Evolutionary conservation across 257 asterid species (phyloP), one percentile per base, ranked within the genome.

Genomic region (Solanum tacnaense): DNA sequence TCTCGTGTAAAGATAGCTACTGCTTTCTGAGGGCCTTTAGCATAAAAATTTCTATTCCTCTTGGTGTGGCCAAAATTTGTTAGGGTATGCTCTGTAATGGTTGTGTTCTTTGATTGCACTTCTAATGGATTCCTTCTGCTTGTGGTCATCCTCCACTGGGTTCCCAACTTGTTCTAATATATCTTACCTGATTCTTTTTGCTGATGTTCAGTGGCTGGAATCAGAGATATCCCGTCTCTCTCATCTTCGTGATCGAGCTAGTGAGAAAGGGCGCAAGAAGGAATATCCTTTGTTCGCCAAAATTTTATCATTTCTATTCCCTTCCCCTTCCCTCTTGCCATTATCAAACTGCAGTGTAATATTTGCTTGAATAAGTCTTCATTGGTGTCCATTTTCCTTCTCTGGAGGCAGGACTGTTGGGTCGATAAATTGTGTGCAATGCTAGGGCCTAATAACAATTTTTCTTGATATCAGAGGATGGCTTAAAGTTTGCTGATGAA

Each of bases 211-310:
- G 99, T 97, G 99, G 99, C 93, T 97, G 93, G 99, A 97, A 90
- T 89, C 99, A 79, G 99, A 97, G 93, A 88, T 89, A 81, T 76
- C 90, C 91, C 95, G 99, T 92, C 95, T 97, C 86, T 91, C 95
- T 90, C 98, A 97, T 94, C 98, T 97, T 89, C 95, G 99, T 91
- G 99, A 97, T 90, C 94, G 99, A 38, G 99, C 99, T 76, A 97
- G 99, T 89, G 99, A 96, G 90, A 88, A 92, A 91, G 99, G 99
- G 89, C 99, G 94, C 75, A 93, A 96, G 89, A 97, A 97, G 84
- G 99, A 96, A 97, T 97, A 96, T 97, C 99, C 99, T 97, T 96
- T 91, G 41, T 86, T 27, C 35, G 38, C 87, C 41, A 39, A 73
- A 25, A 87, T 41, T 72, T 46, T 88, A 75, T 81, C 70, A 18